A percentile compares a stretch with the other conserved stretches of the same genome.
Conservation (phyloP, 352 stramenopile species). For the Phytophthora pinifolia region DNA sequence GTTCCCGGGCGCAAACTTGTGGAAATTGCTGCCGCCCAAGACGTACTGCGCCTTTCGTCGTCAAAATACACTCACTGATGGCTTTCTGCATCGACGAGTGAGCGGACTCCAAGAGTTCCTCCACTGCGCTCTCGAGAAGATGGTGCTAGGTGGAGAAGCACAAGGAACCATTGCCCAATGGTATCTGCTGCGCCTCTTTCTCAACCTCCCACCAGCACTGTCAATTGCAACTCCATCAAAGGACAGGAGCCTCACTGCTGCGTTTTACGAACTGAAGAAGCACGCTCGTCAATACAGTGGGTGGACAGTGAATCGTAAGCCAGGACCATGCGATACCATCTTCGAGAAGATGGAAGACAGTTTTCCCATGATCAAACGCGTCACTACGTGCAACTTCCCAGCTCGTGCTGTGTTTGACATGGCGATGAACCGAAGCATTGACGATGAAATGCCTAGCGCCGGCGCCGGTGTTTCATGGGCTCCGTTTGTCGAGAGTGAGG, state of each 20-base stretch:
- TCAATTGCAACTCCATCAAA: constrained; percentile 40
- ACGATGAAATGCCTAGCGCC: constrained; percentile 12
- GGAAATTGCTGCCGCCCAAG: constrained; percentile 64
- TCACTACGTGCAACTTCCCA: constrained; percentile 60
- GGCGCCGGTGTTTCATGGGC: constrained; percentile 31
- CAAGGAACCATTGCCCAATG: constrained; percentile 60
- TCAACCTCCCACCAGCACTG: constrained; percentile 47
- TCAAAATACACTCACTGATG: constrained; percentile 35
- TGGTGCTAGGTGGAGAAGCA: constrained; percentile 44
- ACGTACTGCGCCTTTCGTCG: constrained; percentile 50
- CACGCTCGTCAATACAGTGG: constrained; percentile 36
- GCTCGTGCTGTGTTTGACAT: constrained; percentile 74
- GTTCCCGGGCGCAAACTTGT: constrained; percentile 59
- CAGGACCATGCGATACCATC: constrained; percentile 47
- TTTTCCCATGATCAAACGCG: constrained; percentile 70
- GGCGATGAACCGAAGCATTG: constrained; percentile 46
- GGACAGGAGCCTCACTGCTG: constrained; percentile 49
- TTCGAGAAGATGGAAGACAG: constrained; percentile 59
- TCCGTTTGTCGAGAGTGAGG: constrained; percentile 49
- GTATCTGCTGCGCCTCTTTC: constrained; percentile 69
- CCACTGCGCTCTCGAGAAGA: constrained; percentile 52
- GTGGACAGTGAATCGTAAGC: constrained; percentile 41
- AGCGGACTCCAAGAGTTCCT: constrained; percentile 72
- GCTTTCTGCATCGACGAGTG: constrained; percentile 66
- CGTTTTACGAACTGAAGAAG: constrained; percentile 55